Evolutionary conservation across 2,329 filamentous ascomycete species (phyloP), one percentile per base, ranked within the genome.

Genomic region (Penicillium expansum): DNA sequence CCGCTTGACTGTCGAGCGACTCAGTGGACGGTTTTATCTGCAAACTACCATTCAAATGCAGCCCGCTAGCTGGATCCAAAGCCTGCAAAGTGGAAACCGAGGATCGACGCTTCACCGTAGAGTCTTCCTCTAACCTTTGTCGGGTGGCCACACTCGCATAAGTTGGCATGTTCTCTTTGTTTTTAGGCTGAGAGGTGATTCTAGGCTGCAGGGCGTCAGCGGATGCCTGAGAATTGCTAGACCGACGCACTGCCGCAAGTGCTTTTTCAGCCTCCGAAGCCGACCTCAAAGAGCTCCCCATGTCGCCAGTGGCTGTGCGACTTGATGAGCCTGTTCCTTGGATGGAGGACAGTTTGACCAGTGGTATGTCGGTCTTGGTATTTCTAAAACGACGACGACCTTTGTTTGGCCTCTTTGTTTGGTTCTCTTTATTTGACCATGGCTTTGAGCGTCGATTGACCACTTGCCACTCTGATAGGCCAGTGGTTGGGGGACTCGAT

Each of bases 241-340:
- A 66, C 33, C 69, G 67, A 42, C 76, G 74, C 16, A 78, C 70
- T 1, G 74, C 69, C 6, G 72, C 66, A 6, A 79, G 63, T 14
- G 73, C 70, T 54, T 69, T 69, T 30, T 74, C 71, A 4, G 77
- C 77, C 29, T 71, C 70, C 3, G 76, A 77, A 55, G 61, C 55
- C 5, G 62, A 32, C 14, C 57, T 45, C 27, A 69, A 67, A 52
- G 53, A 68, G 55, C 53, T 65, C 32, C 52, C 58, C 18, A 50
- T 54, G 41, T 58, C 62, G 32, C 57, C 62, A 41, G 61, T 33
- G 16, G 56, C 41, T 11, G 55, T 52, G n/a, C 59, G 63, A 51
- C 63, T 71, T 35, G 67, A 69, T 18, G 66, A 70, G 45, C 69
- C 74, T 55, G 67, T 64, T 37, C 68, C 74, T 38, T 73, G 58